Conservation (phyloP, 2,329 filamentous ascomycete genomes). For the Colletotrichum sansevieriae region DNA sequence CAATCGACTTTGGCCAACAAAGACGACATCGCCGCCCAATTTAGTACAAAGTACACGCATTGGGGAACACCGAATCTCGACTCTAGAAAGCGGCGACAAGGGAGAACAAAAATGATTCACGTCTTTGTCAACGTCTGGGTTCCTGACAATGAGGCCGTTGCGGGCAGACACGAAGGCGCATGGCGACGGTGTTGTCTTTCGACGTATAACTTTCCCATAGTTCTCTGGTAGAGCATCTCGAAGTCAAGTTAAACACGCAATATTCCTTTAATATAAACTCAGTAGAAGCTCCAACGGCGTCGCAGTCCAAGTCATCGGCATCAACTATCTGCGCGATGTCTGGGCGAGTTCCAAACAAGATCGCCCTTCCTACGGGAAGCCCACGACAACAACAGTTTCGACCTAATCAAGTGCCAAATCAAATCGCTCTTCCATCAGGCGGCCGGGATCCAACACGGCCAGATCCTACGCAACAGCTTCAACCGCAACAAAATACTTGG, state of each 20-base stretch:
- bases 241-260: too few relatives aligned
- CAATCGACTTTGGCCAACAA: conserved; percentile 3
- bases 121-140: neutral
- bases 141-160: neutral
- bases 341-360: conserved; percentile 12
- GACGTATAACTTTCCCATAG: neutral
- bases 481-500: conserved; percentile 12
- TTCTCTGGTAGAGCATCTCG: too few relatives aligned
- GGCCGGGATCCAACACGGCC: neutral
- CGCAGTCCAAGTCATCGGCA: too few relatives aligned
- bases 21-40: neutral
- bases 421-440: neutral
- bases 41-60: neutral
- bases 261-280: too few relatives aligned
- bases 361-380: conserved; percentile 24
- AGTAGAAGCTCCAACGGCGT: too few relatives aligned
- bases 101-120: neutral
- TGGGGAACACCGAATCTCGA: too few relatives aligned
- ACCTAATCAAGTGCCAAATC: neutral
- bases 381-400: neutral
- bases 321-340: conserved; percentile 11
- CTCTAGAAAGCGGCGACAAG: neutral
- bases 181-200: neutral
- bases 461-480: neutral
- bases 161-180: neutral